Evolutionary conservation across 495 filamentous ascomycete species (phyloP), one percentile per base, ranked within the genome.

Genomic region (Choiromyces venosus): DNA sequence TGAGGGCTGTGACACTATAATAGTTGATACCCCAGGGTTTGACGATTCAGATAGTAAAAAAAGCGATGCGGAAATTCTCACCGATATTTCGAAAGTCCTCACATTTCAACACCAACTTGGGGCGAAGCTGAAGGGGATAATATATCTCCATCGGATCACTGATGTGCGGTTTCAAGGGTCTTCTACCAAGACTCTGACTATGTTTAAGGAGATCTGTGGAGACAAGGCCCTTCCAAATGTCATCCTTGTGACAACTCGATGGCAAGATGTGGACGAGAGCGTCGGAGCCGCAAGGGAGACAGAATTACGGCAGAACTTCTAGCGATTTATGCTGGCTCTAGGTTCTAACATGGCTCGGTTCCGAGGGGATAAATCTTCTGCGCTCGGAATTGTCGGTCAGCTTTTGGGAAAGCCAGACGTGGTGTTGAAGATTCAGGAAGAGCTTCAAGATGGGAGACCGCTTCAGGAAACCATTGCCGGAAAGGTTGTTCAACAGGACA

Each of bases 21-120:
- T 84, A 2, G 71, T 85, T 37, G 85, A 86, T 76, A 85, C 83
- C 2, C 84, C 85, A 8, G 84, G 85, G 10, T 86, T 86, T 67
- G 81, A 84, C 66, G n/a, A n/a, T n/a, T n/a, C n/a, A n/a, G 85
- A 86, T 73, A 85, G 84, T 0, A 70, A 70, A 29, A 67, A 73
- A 14, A 81, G 81, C 8, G 84, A 86, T 44, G 72, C 71, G 1
- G 80, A 85, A 37, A 76, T 87, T 9, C 75, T 87, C 37, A 52
- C 76, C 46, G 80, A 85, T 39, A 83, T 87, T 14, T 79, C 83
- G 0, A 65, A 39, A 2, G 72, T 78, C 64, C 76, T 86, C 0
- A 70, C 67, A 2, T 69, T 79, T 0, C 75, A 82, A 36, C 82
- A 84, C 37, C 73, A 73, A 19, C 65, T 70, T 0, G 73, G 73